phyloP scores from a whole-genome alignment of 495 filamentous ascomycete species.

The Coniosporium apollinis region DNA sequence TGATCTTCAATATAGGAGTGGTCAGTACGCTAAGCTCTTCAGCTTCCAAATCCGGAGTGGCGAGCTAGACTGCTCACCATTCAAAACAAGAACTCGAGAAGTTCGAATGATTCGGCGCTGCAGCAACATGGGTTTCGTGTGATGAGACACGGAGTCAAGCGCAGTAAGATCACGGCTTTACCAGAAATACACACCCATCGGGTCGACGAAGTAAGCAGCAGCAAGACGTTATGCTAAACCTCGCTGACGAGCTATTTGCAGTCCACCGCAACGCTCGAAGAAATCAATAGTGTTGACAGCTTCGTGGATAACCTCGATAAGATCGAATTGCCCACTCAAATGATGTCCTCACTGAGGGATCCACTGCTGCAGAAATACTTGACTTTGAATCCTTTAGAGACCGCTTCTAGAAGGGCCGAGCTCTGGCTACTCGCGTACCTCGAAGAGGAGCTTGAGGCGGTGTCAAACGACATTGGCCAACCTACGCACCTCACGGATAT shows the following conservation, averaged over 20 bases:
- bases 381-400: constrained; percentile 41
- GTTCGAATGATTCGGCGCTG: constrained; percentile 13
- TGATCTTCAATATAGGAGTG: constrained; percentile 26
- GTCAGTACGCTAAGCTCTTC: constrained; percentile 1
- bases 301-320: constrained; percentile 63
- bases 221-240: background rate
- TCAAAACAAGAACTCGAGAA: constrained; percentile 35
- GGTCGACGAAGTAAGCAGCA: constrained; percentile 38
- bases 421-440: background rate
- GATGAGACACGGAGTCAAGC: constrained; percentile 29
- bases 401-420: background rate
- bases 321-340: constrained; percentile 66
- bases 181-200: constrained; percentile 60
- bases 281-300: constrained; percentile 52
- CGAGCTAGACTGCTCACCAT: constrained; percentile 46
- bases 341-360: constrained; percentile 60
- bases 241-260: constrained; percentile 17
- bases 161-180: constrained; percentile 30
- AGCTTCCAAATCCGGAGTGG: constrained; percentile 72
- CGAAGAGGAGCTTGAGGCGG: background rate
- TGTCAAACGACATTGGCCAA: background rate
- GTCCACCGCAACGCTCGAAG: constrained; percentile 56
- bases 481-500: background rate
- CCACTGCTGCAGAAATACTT: constrained; percentile 64
- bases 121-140: constrained; percentile 35